Evolutionary conservation across 768 basidiomycete genomes (phyloP).

Genomic region (Fibroporia radiculosa): DNA sequence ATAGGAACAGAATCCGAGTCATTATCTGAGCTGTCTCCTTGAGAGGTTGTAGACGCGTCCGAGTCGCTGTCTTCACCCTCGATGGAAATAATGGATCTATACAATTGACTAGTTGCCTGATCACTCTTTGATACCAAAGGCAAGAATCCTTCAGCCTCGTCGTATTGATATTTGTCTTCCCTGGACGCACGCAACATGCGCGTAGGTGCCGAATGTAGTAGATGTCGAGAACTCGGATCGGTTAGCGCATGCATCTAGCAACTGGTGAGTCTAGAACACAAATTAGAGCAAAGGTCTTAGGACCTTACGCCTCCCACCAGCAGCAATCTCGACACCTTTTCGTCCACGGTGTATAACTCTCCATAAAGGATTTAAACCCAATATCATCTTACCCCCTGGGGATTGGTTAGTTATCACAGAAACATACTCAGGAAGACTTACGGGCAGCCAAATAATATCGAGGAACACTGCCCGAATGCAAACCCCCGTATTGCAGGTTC

Average conservation of each 20-base stretch:
- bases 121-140: constrained; percentile 41
- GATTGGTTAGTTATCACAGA: constrained; percentile 39
- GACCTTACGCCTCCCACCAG: constrained; percentile 23
- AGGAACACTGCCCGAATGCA: constrained; percentile 56
- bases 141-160: constrained; percentile 64
- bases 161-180: constrained; percentile 36
- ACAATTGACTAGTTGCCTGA: constrained; percentile 29
- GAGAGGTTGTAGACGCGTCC: constrained; percentile 28
- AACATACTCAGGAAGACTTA: constrained; percentile 27
- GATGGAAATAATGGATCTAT: constrained; percentile 41
- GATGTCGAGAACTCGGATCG: constrained; percentile 45
- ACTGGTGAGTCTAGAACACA: neutral
- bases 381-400: constrained; percentile 51
- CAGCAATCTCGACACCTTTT: constrained; percentile 53
- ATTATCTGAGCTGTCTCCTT: constrained; percentile 13
- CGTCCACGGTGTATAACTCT: constrained; percentile 35
- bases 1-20: constrained; percentile 18
- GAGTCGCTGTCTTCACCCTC: constrained; percentile 22
- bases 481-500: constrained; percentile 60
- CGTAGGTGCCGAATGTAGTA: constrained; percentile 46
- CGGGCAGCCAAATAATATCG: constrained; percentile 54
- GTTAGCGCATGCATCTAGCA: constrained; percentile 43
- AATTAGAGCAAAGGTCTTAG: constrained; percentile 8
- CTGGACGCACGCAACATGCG: constrained; percentile 36
- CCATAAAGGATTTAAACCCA: constrained; percentile 52